Evolutionary conservation across 495 filamentous ascomycete species (phyloP).

Genomic region (Aspergillus wentii): DNA sequence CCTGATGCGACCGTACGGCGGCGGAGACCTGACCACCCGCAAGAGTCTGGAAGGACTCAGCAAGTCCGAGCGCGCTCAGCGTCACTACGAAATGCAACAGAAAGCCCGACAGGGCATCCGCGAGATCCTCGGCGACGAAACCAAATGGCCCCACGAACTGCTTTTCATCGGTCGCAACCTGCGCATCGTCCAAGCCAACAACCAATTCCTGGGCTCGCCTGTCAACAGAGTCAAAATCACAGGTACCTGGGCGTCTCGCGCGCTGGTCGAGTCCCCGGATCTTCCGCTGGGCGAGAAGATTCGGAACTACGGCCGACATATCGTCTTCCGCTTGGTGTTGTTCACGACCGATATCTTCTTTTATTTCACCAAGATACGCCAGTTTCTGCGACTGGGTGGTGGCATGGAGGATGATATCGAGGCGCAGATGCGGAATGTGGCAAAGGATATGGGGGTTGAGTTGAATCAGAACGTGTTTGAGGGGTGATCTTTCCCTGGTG

Average conservation of each 20-base stretch:
- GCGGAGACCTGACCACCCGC: conserved; percentile 65
- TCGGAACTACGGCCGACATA: conserved; percentile 58
- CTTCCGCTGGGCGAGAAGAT: conserved; percentile 52
- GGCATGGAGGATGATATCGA: conserved; percentile 97
- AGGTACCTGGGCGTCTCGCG: conserved; percentile 79
- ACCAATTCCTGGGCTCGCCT: conserved; percentile 82
- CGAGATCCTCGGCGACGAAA: conserved; percentile 81
- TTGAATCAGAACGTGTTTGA: conserved; percentile 83
- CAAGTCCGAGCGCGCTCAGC: conserved; percentile 46
- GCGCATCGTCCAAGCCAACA: conserved; percentile 83
- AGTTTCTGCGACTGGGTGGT: conserved; percentile 65
- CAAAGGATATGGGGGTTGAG: conserved; percentile 88
- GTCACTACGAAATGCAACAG: conserved; percentile 80
- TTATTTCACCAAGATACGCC: conserved; percentile 69
- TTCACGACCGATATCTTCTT: conserved; percentile 78
- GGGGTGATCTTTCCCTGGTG: too few relatives aligned
- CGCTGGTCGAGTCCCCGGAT: conserved; percentile 64
- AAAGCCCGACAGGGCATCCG: conserved; percentile 78
- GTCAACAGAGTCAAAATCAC: conserved; percentile 96
- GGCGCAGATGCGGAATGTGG: conserved; percentile 75
- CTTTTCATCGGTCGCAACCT: conserved; percentile 95
- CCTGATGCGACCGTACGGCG: conserved; percentile 82
- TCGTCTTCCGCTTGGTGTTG: conserved; percentile 75
- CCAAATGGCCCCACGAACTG: conserved; percentile 87
- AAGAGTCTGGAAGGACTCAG: conserved; percentile 56